Base-by-base conservation (phyloP, 2,329 filamentous ascomycete species). In the Aspergillus vadensis region DNA sequence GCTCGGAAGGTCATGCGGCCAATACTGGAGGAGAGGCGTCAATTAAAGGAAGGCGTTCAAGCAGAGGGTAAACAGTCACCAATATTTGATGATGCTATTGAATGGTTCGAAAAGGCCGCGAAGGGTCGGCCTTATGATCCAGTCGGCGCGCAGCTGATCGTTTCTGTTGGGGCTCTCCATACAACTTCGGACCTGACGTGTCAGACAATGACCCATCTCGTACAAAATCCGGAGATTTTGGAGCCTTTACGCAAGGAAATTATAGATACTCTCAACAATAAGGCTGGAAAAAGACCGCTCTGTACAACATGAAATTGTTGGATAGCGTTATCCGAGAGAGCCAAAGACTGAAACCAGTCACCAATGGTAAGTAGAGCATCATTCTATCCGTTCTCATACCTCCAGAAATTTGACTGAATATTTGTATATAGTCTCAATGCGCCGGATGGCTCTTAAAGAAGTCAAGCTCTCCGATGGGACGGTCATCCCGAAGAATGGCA, bases 251-350 rank as follows among this genome's bases (percentile, higher is more conserved):
- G 58, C 2, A 10, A 3, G 9, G 58, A 57, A 21, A 36, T 57
- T 15, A 9, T 30, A 0, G 9, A 36, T 1, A 19, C 27, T 14
- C 10, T 57, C 8, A 25, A 7, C 32, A 44, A 10, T 6, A 38
- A 3, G 47, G 47, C 7, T 47, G 21, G 48, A 52, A 36, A 19
- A 48, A 50, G 47, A 2, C n/a, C 14, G 17, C 36, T 4, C 19
- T 60, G 9, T 32, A 48, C n/a, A 51, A 52, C 5, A n/a, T 60
- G 14, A 56, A 52, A n/a, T 38, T 60, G 5, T 39, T 60, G 58
- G 58, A 60, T 17, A 60, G 58, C 14, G 54, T 57, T 4, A n/a
- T 57, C 19, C 56, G 57, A 14, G 58, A 60, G 36, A 57, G 53
- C 39, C 58, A 57, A n/a, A 53, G 53, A 1, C 10, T 60, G 47